phyloP scores from a whole-genome alignment of 805 yeast species.

The Teunomyces aglyptinius region DNA sequence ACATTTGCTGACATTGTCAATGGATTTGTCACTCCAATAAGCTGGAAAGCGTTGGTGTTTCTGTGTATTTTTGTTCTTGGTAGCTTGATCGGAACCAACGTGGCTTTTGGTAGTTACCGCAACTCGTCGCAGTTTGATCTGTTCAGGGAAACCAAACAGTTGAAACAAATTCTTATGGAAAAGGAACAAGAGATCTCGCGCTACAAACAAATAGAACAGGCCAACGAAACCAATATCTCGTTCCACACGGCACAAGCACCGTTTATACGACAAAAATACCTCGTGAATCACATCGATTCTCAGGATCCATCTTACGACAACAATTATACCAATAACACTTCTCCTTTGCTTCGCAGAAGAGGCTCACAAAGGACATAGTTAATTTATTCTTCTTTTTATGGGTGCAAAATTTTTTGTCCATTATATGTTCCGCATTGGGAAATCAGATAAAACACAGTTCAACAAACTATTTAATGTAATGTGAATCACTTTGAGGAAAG shows the following conservation, averaged over 20 bases:
- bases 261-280: neutral
- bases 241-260: slow-evolving; percentile 1
- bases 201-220: neutral
- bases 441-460: slow-evolving; percentile 5
- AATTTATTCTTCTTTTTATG: neutral
- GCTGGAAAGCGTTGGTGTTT: slow-evolving; percentile 63
- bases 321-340: slow-evolving; percentile 1
- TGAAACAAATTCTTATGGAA: neutral
- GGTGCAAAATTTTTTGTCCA: slow-evolving; percentile 6
- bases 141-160: neutral
- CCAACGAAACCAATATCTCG: neutral
- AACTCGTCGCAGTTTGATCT: slow-evolving; percentile 10
- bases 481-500: neutral
- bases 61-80: slow-evolving; percentile 48
- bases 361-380: neutral
- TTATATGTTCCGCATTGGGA: slow-evolving; percentile 10
- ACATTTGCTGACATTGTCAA: slow-evolving; percentile 80
- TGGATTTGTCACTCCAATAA: slow-evolving; percentile 68
- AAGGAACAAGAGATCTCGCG: neutral
- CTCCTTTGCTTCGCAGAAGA: slow-evolving; percentile 2
- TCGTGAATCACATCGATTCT: neutral
- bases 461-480: neutral
- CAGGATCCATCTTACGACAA: slow-evolving; percentile 1
- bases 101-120: slow-evolving; percentile 43
- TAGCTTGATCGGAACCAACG: slow-evolving; percentile 49